A percentile compares a stretch with the other conserved stretches of the same genome.
These are phyloP conservation scores for Penicillium tannophilum DNA, from an alignment of 495 filamentous ascomycete species.

Conservation along the genomic window DNA sequence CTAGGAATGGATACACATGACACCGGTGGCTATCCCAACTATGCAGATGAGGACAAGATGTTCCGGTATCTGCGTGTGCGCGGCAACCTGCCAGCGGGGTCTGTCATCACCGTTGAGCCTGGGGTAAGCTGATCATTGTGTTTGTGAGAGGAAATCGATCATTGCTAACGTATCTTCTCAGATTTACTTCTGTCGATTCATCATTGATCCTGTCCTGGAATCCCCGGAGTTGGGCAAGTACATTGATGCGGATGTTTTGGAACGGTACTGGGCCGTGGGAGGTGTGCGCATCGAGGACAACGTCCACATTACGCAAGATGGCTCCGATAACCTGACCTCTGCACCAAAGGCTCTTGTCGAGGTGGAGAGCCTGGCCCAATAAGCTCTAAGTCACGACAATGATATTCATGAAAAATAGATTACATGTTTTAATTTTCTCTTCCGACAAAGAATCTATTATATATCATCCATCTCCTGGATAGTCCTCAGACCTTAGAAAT, in stretches of 20 bases:
- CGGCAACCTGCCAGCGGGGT: conserved; percentile 69
- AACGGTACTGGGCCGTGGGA: conserved; percentile 87
- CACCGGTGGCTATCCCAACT: conserved; percentile 84
- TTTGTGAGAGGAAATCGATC: background rate
- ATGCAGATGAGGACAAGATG: conserved; percentile 79
- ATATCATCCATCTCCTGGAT: background rate
- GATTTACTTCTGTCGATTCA: conserved; percentile 94
- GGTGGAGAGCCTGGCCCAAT: conserved; percentile 55
- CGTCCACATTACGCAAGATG: conserved; percentile 74
- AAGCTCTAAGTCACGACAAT: background rate
- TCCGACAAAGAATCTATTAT: background rate
- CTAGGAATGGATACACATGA: conserved; percentile 96
- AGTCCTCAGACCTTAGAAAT: background rate
- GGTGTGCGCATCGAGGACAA: conserved; percentile 81
- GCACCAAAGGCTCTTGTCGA: conserved; percentile 72
- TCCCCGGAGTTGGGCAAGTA: conserved; percentile 68
- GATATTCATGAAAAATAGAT: background rate
- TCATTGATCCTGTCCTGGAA: conserved; percentile 79
- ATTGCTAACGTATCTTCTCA: conserved; percentile 20
- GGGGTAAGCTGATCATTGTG: conserved; percentile 54
- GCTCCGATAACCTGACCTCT: conserved; percentile 78
- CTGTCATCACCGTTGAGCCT: conserved; percentile 88
- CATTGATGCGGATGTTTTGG: conserved; percentile 72
- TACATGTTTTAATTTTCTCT: background rate
- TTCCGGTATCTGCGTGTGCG: conserved; percentile 86